phyloP scores from a whole-genome alignment of 2,329 filamentous ascomycete species.

The Penicillium sp. region DNA sequence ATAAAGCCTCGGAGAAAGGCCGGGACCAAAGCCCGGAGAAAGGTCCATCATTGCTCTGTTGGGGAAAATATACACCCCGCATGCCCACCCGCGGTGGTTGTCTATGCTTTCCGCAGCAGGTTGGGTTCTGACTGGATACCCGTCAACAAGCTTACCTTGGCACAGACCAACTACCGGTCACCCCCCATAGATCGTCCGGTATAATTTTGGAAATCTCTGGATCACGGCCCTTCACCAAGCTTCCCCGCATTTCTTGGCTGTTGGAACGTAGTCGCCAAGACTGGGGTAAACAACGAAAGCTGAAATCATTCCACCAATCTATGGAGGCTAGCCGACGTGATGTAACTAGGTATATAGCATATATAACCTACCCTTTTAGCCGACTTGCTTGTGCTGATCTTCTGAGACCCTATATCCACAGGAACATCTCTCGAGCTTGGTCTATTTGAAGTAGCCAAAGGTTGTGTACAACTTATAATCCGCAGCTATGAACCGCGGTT shows the following conservation, averaged over 20 bases:
- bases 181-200: not conserved
- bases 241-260: conserved; percentile 13
- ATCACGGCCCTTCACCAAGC: not conserved
- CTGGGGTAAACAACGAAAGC: conserved; percentile 5
- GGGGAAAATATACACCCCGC: not conserved
- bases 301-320: not conserved
- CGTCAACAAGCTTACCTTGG: not conserved
- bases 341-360: conserved; percentile 3
- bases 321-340: conserved; percentile 3
- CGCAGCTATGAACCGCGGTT: conserved; percentile 7
- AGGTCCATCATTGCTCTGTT: not conserved
- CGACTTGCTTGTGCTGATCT: too few relatives aligned
- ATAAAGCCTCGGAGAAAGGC: not conserved
- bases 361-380: not conserved
- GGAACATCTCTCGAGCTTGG: not conserved
- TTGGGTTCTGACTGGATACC: not conserved
- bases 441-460: not conserved
- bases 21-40: conserved; percentile 1
- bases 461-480: not conserved
- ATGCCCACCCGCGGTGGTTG: not conserved
- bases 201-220: not conserved
- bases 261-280: conserved; percentile 3
- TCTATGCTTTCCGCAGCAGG: not conserved
- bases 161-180: not conserved
- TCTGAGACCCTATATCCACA: not conserved